These are phyloP conservation scores for Bisporella sp. DNA, from an alignment of 2,329 filamentous ascomycete genomes.

Conservation along the genomic window DNA sequence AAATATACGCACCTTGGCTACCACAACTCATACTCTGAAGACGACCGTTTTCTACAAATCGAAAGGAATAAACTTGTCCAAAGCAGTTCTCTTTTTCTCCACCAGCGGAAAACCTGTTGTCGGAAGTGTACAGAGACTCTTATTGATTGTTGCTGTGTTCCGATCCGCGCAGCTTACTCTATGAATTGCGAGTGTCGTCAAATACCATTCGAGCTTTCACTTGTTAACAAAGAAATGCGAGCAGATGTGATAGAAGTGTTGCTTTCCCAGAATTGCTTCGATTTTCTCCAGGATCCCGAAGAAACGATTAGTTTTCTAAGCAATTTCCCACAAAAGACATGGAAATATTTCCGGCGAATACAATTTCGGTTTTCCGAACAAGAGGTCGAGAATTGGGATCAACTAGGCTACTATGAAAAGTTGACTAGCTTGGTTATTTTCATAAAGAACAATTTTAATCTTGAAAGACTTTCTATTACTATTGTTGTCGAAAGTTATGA, in stretches of 20 bases:
- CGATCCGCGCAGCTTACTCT: background rate
- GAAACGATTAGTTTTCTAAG: background rate
- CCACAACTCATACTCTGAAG: background rate
- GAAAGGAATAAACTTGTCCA: background rate
- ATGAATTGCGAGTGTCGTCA: constrained; percentile 3
- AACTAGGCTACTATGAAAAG: background rate
- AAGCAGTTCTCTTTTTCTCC: background rate
- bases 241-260: background rate
- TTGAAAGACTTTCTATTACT: background rate
- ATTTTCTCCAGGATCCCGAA: background rate
- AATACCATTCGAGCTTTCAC: constrained; percentile 1
- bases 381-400: background rate
- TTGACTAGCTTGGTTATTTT: background rate
- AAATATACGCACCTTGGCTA: constrained; percentile 1
- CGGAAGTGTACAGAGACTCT: background rate
- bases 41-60: background rate
- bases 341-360: background rate
- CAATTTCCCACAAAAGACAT: background rate
- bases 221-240: constrained; percentile 1
- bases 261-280: constrained; percentile 1
- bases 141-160: constrained; percentile 3
- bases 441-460: background rate
- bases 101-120: background rate
- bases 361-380: background rate
- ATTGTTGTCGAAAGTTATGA: background rate